These are phyloP conservation scores for Dinochytrium kinnereticum DNA, from an alignment of 371 early-diverging fungal species.

Conservation along the genomic window DNA sequence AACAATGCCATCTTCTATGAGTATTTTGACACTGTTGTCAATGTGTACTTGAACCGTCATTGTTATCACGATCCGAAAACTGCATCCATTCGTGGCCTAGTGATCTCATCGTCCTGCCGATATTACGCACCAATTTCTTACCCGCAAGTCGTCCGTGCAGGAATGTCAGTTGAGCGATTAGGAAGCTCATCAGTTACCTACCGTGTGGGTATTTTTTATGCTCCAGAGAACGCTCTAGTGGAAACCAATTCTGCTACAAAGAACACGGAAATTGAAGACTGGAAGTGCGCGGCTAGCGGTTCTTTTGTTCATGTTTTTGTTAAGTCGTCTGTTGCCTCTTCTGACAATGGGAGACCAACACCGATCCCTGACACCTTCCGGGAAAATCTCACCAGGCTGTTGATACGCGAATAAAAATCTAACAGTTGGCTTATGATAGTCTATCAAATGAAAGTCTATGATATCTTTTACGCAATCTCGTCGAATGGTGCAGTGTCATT, in stretches of 20 bases:
- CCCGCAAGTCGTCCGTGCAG: slow-evolving; percentile 61
- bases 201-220: slow-evolving; percentile 61
- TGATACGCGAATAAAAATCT: background rate
- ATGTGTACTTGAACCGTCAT: slow-evolving; percentile 58
- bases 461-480: slow-evolving; percentile 64
- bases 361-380: slow-evolving; percentile 1
- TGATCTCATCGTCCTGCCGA: slow-evolving; percentile 40
- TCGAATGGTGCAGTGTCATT: slow-evolving; percentile 93
- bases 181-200: slow-evolving; percentile 65
- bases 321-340: background rate
- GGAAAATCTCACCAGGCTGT: background rate
- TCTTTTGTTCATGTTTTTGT: slow-evolving; percentile 13
- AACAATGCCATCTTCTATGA: slow-evolving; percentile 67
- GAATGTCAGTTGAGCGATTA: slow-evolving; percentile 56
- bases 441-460: background rate
- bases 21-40: slow-evolving; percentile 63
- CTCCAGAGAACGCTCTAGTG: background rate
- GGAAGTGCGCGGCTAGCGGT: slow-evolving; percentile 5
- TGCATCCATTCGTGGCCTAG: slow-evolving; percentile 60
- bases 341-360: background rate
- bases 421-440: background rate
- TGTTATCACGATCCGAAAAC: slow-evolving; percentile 54
- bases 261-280: too few species aligned
- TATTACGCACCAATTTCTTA: slow-evolving; percentile 61
- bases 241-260: background rate